Base-by-base conservation (phyloP, 2,329 filamentous ascomycete genomes). In the Zelopaecilomyces penicillatus region DNA sequence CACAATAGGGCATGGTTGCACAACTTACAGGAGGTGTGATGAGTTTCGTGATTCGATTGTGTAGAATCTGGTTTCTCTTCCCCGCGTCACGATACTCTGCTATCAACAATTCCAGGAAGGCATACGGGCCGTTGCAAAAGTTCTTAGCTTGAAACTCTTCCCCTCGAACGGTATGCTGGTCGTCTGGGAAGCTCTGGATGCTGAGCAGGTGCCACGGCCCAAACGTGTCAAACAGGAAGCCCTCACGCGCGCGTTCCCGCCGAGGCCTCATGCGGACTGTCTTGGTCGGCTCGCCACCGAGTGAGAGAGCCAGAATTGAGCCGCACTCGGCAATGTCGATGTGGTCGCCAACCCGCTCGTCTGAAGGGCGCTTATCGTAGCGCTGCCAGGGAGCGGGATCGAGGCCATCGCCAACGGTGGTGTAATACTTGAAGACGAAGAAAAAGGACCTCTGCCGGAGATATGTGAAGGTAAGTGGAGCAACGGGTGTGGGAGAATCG, bases 381-480 rank as follows among this genome's bases (percentile, higher is more conserved):
- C 67, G 63, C 54, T 83, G 80, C 78, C 78, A 83, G 5, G 74
- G 66, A 53, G 78, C 75, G 0, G 80, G 78, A 30, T 69, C 65
- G 35, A 78, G 70, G 4, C 70, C 71, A 4, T 75, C 67, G 2
- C 71, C 74, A 9, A 82, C 70, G 5, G 81, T 67, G 5, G 78
- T 82, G 54, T 80, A 82, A 56, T 82, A 83, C 52, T 82, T 80
- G 57, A 83, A 81, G 36, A 70, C 75, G 56, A 83, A 82, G 51
- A 80, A 73, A 57, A 82, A 80, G 6, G 72, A 75, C 5, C 73
- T 66, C 51, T 77, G 77, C 9, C 70, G 71, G 6, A 73, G 62
- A 4, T 62, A 54, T 65, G 59, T 42, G 37, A 44, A 39, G 34
- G 51, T 29, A 39, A 41, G 65, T 33, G 38, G 4, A 36, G 41